phyloP scores from a whole-genome alignment of 73 alveolate species.

The Paramecium octaurelia region DNA sequence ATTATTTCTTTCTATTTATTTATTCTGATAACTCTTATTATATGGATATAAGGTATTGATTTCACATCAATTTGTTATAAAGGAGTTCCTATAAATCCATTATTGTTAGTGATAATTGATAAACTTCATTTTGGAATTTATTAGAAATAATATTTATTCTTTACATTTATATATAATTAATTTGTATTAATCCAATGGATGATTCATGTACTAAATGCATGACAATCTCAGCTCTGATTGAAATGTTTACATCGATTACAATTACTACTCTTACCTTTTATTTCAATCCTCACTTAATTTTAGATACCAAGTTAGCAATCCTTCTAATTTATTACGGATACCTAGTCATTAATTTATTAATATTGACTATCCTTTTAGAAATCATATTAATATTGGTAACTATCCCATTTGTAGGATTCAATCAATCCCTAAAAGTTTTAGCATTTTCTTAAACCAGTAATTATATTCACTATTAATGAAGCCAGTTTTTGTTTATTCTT shows the following conservation, averaged over 20 bases:
- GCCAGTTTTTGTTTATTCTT: neutral
- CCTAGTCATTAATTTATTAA: neutral
- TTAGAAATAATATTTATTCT: neutral
- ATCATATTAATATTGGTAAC: neutral
- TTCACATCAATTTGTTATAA: neutral
- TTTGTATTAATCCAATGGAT: neutral
- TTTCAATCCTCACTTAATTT: neutral
- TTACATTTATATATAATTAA: neutral
- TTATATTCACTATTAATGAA: neutral
- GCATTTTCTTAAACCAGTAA: conserved; percentile 40
- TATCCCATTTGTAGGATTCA: neutral
- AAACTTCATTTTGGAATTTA: neutral
- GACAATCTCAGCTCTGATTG: neutral
- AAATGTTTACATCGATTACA: neutral
- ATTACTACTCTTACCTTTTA: neutral
- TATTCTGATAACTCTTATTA: neutral
- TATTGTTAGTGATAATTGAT: neutral
- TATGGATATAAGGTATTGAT: neutral
- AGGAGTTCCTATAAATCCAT: neutral
- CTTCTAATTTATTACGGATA: conserved; percentile 12
- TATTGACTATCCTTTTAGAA: neutral
- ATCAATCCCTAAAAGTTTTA: neutral
- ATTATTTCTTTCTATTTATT: neutral
- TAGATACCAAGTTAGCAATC: neutral
- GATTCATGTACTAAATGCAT: neutral